Conservation (phyloP, 768 basidiomycete species). For the Crucibulum laeve region DNA sequence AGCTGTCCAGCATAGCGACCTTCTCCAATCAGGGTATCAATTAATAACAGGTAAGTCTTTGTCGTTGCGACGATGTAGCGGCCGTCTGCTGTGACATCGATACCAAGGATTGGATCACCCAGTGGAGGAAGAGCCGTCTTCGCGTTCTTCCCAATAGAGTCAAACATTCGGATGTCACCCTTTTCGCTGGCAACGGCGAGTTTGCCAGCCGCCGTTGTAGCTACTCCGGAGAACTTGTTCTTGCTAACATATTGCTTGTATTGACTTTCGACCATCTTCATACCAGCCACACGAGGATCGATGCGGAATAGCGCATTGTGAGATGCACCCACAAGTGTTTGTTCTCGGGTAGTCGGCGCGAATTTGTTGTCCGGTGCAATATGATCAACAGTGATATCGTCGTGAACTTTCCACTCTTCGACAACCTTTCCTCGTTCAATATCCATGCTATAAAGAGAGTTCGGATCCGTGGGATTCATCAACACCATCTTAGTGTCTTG, state of each 20-base stretch:
- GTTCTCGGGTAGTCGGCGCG: constrained; percentile 87
- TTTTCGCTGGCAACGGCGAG: constrained; percentile 94
- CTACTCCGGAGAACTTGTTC: constrained; percentile 90
- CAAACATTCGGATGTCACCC: constrained; percentile 94
- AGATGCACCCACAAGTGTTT: constrained; percentile 90
- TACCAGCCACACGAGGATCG: constrained; percentile 90
- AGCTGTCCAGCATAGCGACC: constrained; percentile 78
- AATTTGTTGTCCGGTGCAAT: constrained; percentile 94
- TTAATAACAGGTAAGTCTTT: constrained; percentile 87
- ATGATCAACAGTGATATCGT: constrained; percentile 79
- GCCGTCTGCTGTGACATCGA: constrained; percentile 92
- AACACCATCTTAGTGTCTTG: constrained; percentile 95
- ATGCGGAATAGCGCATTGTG: constrained; percentile 97
- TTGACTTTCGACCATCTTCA: constrained; percentile 90
- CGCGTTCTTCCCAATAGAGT: constrained; percentile 96
- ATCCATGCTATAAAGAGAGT: constrained; percentile 87
- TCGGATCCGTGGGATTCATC: constrained; percentile 76
- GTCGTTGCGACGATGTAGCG: constrained; percentile 96
- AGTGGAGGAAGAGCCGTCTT: constrained; percentile 96
- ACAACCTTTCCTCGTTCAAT: constrained; percentile 93
- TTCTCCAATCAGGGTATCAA: constrained; percentile 93
- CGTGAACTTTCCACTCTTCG: constrained; percentile 98
- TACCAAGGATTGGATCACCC: constrained; percentile 91
- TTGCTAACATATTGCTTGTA: constrained; percentile 96
- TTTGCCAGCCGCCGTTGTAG: constrained; percentile 83